Conservation (phyloP, 805 yeast genomes). For the Osmozyma mogii region DNA sequence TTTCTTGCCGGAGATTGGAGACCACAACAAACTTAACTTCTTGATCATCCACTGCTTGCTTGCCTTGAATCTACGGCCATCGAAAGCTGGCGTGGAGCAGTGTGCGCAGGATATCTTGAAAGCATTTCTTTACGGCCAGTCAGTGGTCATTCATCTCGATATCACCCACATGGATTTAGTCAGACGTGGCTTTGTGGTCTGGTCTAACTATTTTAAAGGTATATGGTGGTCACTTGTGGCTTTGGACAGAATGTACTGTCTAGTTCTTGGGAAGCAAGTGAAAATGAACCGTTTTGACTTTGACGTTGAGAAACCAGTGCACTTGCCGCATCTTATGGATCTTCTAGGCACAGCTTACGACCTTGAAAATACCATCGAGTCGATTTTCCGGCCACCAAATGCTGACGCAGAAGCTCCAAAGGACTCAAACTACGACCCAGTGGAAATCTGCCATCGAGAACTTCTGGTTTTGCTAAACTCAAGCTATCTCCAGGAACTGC, state of each 20-base stretch:
- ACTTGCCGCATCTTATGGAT: conserved; percentile 7
- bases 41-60: conserved; percentile 14
- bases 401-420: conserved; percentile 1
- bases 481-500: too few species aligned
- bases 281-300: conserved; percentile 11
- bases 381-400: conserved; percentile 10
- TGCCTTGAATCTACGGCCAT: conserved; percentile 12
- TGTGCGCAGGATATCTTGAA: conserved; percentile 15
- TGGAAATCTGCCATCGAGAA: too few species aligned
- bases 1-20: conserved; percentile 17
- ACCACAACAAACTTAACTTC: conserved; percentile 13
- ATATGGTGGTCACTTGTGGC: conserved; percentile 16
- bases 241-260: conserved; percentile 14
- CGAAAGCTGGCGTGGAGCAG: conserved; percentile 16
- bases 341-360: conserved; percentile 10
- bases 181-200: conserved; percentile 7
- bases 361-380: conserved; percentile 10
- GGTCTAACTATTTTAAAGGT: conserved; percentile 8
- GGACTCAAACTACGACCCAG: too few species aligned
- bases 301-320: conserved; percentile 8
- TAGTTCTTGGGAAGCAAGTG: conserved; percentile 11
- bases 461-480: too few species aligned
- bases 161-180: conserved; percentile 8
- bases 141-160: conserved; percentile 13
- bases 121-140: conserved; percentile 12